Percentiles rank a stretch among this genome's conserved stretches.
Conservation (phyloP, 345 rosid species). For the Populus ilicifolia region DNA sequence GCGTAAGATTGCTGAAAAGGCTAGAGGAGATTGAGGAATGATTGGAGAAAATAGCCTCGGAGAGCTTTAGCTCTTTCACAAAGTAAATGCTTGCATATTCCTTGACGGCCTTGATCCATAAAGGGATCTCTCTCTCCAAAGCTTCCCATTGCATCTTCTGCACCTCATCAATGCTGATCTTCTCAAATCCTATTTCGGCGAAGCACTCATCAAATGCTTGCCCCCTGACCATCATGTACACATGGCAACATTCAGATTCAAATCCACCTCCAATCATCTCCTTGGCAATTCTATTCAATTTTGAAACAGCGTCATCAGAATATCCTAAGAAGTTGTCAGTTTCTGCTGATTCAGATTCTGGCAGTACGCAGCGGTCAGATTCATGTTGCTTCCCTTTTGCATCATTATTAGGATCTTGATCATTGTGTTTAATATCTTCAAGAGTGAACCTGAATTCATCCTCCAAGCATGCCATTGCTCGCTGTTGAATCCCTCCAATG, state of each 20-base stretch:
- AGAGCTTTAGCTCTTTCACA: slow-evolving; percentile 51
- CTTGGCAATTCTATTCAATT: slow-evolving; percentile 51
- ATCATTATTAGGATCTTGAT: slow-evolving; percentile 21
- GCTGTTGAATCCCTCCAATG: slow-evolving; percentile 54
- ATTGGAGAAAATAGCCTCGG: slow-evolving; percentile 40
- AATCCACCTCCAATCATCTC: slow-evolving; percentile 62
- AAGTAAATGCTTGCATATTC: slow-evolving; percentile 54
- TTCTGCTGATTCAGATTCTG: slow-evolving; percentile 10
- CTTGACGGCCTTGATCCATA: slow-evolving; percentile 59
- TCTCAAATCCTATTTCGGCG: slow-evolving; percentile 58
- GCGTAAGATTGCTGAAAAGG: slow-evolving; percentile 50
- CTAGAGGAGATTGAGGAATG: slow-evolving; percentile 28
- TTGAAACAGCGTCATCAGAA: slow-evolving; percentile 34
- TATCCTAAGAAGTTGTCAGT: slow-evolving; percentile 33
- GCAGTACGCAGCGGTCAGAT: neutral
- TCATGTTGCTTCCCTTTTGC: slow-evolving; percentile 7
- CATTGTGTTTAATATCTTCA: slow-evolving; percentile 31
- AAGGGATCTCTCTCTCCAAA: slow-evolving; percentile 65
- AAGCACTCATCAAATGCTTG: slow-evolving; percentile 50
- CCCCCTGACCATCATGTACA: slow-evolving; percentile 52
- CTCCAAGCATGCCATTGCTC: slow-evolving; percentile 72
- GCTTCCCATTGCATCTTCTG: slow-evolving; percentile 76
- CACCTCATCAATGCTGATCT: slow-evolving; percentile 72
- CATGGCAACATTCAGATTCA: slow-evolving; percentile 68
- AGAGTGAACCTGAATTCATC: slow-evolving; percentile 59